Conservation (phyloP, 306 rosid genomes). For the Vachellia collinsii region DNA sequence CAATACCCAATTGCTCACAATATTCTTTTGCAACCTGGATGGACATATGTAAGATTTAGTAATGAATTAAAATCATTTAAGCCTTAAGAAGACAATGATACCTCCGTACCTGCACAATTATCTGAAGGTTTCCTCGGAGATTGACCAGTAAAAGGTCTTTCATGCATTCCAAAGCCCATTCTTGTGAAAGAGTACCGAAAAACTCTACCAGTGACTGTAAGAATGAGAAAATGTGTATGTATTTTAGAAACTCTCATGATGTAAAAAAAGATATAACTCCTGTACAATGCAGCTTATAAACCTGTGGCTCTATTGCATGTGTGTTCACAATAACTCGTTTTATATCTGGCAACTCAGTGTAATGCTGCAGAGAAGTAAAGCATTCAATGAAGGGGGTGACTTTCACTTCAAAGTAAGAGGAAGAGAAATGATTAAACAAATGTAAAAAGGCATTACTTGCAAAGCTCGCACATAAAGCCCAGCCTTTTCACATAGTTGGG, state of each 20-base stretch:
- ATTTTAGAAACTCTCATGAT: constrained; percentile 17
- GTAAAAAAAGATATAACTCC: constrained; percentile 28
- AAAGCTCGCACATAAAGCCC: constrained; percentile 95
- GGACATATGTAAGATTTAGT: constrained; percentile 35
- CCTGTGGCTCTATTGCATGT: constrained; percentile 99
- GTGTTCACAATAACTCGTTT: constrained; percentile 97
- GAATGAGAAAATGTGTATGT: constrained; percentile 35
- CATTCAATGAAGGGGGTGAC: constrained; percentile 23
- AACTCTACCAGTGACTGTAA: constrained; percentile 94
- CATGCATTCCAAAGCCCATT: constrained; percentile 99
- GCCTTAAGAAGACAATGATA: constrained; percentile 5
- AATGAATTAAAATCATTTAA: constrained; percentile 15
- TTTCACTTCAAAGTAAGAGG: constrained; percentile 18
- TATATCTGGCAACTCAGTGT: constrained; percentile 95
- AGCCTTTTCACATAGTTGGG: constrained; percentile 97
- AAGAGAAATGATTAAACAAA: background rate
- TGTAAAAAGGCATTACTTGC: constrained; percentile 64
- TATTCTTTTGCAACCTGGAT: constrained; percentile 96
- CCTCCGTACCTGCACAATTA: constrained; percentile 84
- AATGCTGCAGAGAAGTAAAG: constrained; percentile 74
- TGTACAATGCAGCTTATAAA: constrained; percentile 43
- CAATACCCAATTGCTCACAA: constrained; percentile 94
- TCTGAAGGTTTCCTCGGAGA: constrained; percentile 97
- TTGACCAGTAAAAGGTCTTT: constrained; percentile 96
- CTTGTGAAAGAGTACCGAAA: constrained; percentile 90